A percentile compares a stretch with the other conserved stretches of the same genome.
Conservation (phyloP, 495 filamentous ascomycete species). For the Aspergillus mulundensis region DNA sequence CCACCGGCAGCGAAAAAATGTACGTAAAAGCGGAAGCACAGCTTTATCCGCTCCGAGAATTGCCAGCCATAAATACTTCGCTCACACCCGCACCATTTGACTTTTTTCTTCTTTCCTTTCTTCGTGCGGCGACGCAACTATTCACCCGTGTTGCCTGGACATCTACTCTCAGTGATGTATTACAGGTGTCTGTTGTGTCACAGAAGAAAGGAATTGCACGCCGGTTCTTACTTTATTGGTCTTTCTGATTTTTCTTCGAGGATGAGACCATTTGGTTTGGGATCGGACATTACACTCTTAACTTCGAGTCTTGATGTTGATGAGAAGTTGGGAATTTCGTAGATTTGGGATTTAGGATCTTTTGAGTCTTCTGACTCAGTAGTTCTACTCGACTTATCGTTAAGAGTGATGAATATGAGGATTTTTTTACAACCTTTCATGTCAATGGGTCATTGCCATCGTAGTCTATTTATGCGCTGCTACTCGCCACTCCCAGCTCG, state of each 20-base stretch:
- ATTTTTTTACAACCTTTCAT: not conserved
- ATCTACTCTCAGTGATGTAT: constrained; percentile 46
- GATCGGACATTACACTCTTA: constrained; percentile 35
- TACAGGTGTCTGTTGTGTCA: constrained; percentile 59
- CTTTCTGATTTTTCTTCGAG: constrained; percentile 38
- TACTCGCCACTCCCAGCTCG: constrained; percentile 2
- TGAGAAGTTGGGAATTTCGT: not conserved
- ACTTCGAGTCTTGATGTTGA: not conserved
- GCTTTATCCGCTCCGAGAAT: not conserved
- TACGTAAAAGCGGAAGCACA: not conserved
- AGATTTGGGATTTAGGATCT: not conserved
- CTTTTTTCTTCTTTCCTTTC: constrained; percentile 42
- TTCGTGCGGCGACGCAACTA: constrained; percentile 61
- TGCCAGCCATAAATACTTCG: constrained; percentile 25
- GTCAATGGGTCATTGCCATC: not conserved
- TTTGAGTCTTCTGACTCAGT: too few species aligned
- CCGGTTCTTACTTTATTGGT: constrained; percentile 51
- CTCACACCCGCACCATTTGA: constrained; percentile 6
- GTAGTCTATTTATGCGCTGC: constrained; percentile 3
- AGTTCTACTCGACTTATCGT: too few species aligned
- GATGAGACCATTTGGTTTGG: constrained; percentile 50
- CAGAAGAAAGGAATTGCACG: constrained; percentile 60
- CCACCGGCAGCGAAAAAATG: too few species aligned
- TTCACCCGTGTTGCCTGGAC: constrained; percentile 30
- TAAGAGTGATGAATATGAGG: not conserved